Conservation (phyloP, 1,139 yeast species). For the Hemisphaericaspora xylofermentans region DNA sequence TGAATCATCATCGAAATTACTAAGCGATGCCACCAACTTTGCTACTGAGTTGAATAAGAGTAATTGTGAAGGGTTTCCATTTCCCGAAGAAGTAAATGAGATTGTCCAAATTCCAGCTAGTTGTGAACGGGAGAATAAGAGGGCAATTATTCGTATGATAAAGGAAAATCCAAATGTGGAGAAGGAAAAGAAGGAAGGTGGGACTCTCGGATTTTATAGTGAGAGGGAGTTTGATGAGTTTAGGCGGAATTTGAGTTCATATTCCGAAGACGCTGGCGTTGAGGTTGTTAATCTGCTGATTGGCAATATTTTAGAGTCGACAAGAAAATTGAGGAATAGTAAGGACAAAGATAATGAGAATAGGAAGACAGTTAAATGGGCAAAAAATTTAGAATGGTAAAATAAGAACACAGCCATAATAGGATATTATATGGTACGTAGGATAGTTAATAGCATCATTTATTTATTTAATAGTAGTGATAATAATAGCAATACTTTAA, state of each 20-base stretch:
- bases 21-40: slow-evolving; percentile 70
- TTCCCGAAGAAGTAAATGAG: slow-evolving; percentile 59
- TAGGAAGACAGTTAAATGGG: slow-evolving; percentile 45
- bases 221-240: slow-evolving; percentile 30
- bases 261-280: slow-evolving; percentile 14
- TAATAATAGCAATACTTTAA: too few relatives aligned
- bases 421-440: neutral
- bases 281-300: slow-evolving; percentile 16
- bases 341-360: slow-evolving; percentile 9
- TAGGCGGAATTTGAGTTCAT: slow-evolving; percentile 5
- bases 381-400: slow-evolving; percentile 53
- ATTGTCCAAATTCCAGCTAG: slow-evolving; percentile 68
- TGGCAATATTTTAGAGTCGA: neutral
- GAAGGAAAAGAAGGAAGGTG: slow-evolving; percentile 1
- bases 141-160: slow-evolving; percentile 57
- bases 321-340: slow-evolving; percentile 4
- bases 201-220: slow-evolving; percentile 34
- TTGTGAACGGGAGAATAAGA: slow-evolving; percentile 36
- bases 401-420: neutral
- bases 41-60: slow-evolving; percentile 74
- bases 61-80: slow-evolving; percentile 61
- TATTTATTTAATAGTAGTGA: too few relatives aligned
- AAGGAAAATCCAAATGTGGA: slow-evolving; percentile 19
- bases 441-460: too few relatives aligned
- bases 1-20: slow-evolving; percentile 64